Evolutionary conservation across 2,329 filamentous ascomycete genomes (phyloP).

Genomic region (Magnaporthales sp.): DNA sequence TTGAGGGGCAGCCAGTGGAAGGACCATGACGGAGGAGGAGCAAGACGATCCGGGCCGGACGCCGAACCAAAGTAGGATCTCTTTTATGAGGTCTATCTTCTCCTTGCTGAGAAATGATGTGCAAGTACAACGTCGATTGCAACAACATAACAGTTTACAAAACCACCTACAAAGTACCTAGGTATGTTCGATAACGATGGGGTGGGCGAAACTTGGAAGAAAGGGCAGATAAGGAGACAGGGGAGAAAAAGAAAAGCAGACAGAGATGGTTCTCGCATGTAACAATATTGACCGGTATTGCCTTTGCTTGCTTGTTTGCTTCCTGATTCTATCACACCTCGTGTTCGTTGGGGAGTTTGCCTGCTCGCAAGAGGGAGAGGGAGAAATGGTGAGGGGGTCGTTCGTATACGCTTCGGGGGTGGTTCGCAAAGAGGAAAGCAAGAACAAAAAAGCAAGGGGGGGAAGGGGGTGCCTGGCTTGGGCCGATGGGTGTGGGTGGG

Average conservation of each 20-base stretch:
- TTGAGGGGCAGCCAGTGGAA: neutral
- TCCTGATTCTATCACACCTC: too few relatives aligned
- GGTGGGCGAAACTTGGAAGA: too few relatives aligned
- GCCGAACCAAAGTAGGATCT: neutral
- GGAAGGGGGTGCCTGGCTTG: neutral
- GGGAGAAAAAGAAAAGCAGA: too few relatives aligned
- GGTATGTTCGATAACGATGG: too few relatives aligned
- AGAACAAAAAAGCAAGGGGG: neutral
- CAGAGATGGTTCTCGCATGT: neutral
- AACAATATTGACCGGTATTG: neutral
- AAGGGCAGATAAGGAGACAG: neutral
- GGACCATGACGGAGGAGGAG: neutral
- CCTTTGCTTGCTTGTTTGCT: too few relatives aligned
- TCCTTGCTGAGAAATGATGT: neutral
- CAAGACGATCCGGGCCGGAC: neutral
- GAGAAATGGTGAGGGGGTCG: too few relatives aligned
- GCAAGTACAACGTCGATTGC: neutral
- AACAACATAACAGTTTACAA: too few relatives aligned
- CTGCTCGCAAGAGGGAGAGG: too few relatives aligned
- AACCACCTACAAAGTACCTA: too few relatives aligned
- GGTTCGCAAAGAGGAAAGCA: neutral
- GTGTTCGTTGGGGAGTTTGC: too few relatives aligned
- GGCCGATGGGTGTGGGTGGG: neutral
- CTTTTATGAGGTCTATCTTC: neutral
- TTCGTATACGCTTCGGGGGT: neutral